phyloP scores from a whole-genome alignment of 495 filamentous ascomycete genomes.

The Trichoderma reesei region DNA sequence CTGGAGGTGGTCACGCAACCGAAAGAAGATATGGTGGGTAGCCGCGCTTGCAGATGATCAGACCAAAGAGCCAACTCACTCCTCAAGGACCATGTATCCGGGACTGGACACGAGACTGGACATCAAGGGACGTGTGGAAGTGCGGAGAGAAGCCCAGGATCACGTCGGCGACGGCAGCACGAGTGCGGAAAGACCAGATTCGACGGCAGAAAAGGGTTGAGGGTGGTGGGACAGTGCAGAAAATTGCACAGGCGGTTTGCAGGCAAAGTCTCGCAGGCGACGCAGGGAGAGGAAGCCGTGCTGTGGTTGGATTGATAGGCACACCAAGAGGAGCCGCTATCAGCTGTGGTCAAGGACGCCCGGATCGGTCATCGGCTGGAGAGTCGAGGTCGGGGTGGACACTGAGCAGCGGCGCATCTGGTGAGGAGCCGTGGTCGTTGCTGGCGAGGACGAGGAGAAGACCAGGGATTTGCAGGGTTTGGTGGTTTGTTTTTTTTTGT shows the following conservation, averaged over 20 bases:
- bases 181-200: not conserved
- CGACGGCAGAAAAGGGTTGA: not conserved
- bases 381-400: not conserved
- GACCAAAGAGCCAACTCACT: not conserved
- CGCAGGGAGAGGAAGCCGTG: not conserved
- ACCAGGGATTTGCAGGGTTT: not conserved
- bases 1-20: not conserved
- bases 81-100: conserved; percentile 7
- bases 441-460: not conserved
- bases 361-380: conserved; percentile 1
- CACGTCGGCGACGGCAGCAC: not conserved
- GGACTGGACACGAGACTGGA: not conserved
- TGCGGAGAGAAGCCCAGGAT: not conserved
- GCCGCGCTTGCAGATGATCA: not conserved
- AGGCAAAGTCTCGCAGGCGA: not conserved
- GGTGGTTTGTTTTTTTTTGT: not conserved
- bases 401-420: not conserved
- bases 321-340: conserved; percentile 1
- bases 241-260: not conserved
- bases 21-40: not conserved
- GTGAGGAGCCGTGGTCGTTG: not conserved
- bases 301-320: not conserved
- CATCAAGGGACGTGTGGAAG: not conserved
- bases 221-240: not conserved
- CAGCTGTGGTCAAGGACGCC: conserved; percentile 2